A percentile compares a stretch with the other conserved stretches of the same genome.
These are phyloP conservation scores for Clausena lansium DNA, from an alignment of 345 rosid genomes.

Conservation along the genomic window DNA sequence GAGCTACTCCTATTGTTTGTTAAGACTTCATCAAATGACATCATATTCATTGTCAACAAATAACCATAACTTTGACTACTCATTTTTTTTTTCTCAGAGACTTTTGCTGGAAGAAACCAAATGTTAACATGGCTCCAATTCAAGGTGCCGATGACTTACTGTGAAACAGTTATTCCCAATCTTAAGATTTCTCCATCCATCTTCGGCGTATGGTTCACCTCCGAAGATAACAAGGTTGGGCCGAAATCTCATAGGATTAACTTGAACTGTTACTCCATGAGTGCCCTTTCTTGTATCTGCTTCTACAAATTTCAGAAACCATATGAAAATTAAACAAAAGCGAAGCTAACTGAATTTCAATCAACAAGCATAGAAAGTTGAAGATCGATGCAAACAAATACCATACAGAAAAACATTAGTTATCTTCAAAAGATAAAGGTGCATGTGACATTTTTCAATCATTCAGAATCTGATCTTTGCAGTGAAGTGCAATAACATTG, in stretches of 20 bases:
- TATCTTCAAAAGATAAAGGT: neutral
- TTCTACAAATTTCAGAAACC: slow-evolving; percentile 1
- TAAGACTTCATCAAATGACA: neutral
- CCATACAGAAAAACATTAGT: neutral
- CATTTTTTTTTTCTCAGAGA: neutral
- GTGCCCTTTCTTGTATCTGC: slow-evolving; percentile 29
- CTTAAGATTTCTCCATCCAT: slow-evolving; percentile 67
- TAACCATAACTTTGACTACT: neutral
- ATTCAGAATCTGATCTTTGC: neutral
- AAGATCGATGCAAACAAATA: neutral
- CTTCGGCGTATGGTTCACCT: slow-evolving; percentile 81
- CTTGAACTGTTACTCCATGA: slow-evolving; percentile 26
- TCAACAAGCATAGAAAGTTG: neutral
- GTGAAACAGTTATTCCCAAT: slow-evolving; percentile 58
- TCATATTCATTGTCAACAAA: neutral
- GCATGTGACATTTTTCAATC: neutral
- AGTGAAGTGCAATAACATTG: neutral
- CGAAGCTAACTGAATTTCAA: neutral
- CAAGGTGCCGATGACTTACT: slow-evolving; percentile 38
- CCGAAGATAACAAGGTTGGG: slow-evolving; percentile 82
- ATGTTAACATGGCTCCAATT: neutral
- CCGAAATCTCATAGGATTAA: slow-evolving; percentile 70
- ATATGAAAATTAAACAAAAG: neutral
- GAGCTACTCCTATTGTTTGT: neutral
- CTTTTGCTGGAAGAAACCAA: neutral